These are phyloP conservation scores for Metarhizium robertsii DNA, from an alignment of 2,329 filamentous ascomycete genomes.

Conservation along the genomic window DNA sequence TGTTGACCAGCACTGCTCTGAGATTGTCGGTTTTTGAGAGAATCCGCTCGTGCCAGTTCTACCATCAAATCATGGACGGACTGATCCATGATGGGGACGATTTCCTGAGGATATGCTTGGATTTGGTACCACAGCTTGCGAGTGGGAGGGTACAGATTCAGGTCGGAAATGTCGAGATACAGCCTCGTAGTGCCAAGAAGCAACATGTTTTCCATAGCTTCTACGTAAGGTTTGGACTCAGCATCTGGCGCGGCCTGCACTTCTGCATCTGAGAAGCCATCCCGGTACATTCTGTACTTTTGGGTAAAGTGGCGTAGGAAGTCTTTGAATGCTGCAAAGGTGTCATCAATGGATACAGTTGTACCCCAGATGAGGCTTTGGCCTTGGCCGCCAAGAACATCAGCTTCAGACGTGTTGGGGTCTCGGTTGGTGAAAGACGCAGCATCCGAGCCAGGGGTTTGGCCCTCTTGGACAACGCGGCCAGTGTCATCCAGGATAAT, in stretches of 20 bases:
- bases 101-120: slow-evolving; percentile 89
- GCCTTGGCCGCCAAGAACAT: slow-evolving; percentile 72
- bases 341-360: slow-evolving; percentile 87
- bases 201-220: slow-evolving; percentile 84
- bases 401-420: slow-evolving; percentile 85
- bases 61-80: slow-evolving; percentile 88
- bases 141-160: slow-evolving; percentile 88
- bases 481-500: slow-evolving; percentile 52
- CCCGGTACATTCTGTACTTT: slow-evolving; percentile 88
- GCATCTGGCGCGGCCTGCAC: slow-evolving; percentile 60
- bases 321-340: slow-evolving; percentile 78
- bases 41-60: slow-evolving; percentile 74
- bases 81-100: slow-evolving; percentile 94
- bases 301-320: slow-evolving; percentile 86
- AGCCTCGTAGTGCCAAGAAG: slow-evolving; percentile 74
- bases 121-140: slow-evolving; percentile 93
- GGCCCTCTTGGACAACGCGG: slow-evolving; percentile 45
- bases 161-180: slow-evolving; percentile 79
- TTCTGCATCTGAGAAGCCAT: slow-evolving; percentile 72
- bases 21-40: slow-evolving; percentile 56
- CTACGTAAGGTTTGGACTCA: slow-evolving; percentile 72
- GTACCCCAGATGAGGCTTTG: slow-evolving; percentile 92
- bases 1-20: slow-evolving; percentile 44
- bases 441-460: slow-evolving; percentile 44
- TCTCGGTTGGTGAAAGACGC: slow-evolving; percentile 55